Conservation (phyloP, 768 basidiomycete genomes). For the Termitomyces sp. region DNA sequence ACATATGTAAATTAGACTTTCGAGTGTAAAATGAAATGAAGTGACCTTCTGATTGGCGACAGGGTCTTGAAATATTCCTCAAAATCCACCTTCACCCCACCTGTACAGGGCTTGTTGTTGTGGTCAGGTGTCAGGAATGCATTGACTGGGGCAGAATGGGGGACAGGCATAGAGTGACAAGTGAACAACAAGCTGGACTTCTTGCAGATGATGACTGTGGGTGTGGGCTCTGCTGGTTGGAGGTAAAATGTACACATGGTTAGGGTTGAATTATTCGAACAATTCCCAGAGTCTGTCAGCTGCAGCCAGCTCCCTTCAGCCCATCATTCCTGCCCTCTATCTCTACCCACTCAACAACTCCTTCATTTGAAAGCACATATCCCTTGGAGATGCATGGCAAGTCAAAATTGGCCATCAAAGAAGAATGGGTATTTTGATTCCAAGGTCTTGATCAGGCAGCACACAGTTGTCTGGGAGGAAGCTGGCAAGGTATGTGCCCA, state of each 20-base stretch:
- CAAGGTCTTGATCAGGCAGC: constrained; percentile 88
- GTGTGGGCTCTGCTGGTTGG: no score
- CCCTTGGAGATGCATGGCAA: constrained; percentile 62
- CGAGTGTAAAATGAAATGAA: background rate
- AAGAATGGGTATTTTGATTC: constrained; percentile 97
- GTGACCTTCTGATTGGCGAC: no score
- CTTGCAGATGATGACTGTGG: no score
- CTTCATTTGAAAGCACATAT: constrained; percentile 91
- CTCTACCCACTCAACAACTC: constrained; percentile 94
- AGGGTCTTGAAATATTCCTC: no score
- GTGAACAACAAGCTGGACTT: no score
- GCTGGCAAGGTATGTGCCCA: constrained; percentile 61
- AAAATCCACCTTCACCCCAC: no score
- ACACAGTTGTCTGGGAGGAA: constrained; percentile 99
- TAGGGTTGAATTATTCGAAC: constrained; percentile 17
- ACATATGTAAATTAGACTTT: background rate
- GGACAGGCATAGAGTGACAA: no score
- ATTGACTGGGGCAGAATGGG: no score
- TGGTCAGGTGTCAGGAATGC: no score
- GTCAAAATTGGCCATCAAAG: constrained; percentile 92
- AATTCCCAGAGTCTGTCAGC: constrained; percentile 11
- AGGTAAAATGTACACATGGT: constrained; percentile 3
- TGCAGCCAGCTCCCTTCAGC: constrained; percentile 25
- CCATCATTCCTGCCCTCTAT: constrained; percentile 47
- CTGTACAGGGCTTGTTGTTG: no score